Evolutionary conservation across 2,329 filamentous ascomycete species (phyloP).

Genomic region (Sporothrix luriei): DNA sequence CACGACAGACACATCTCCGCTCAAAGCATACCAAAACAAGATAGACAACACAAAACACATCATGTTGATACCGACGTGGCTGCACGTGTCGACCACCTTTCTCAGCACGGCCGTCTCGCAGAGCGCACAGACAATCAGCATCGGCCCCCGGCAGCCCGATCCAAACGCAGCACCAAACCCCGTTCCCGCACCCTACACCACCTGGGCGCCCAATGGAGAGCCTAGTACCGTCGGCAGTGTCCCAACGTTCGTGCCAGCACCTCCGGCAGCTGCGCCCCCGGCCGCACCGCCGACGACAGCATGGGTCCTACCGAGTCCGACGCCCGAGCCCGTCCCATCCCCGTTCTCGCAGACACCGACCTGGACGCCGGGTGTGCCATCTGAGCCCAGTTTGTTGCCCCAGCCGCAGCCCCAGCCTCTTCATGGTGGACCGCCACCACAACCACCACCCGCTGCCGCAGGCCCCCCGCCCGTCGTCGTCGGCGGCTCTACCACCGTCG

Average conservation of each 20-base stretch:
- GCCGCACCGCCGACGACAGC: not conserved
- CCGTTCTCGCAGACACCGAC: not conserved
- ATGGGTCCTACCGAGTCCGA: not conserved
- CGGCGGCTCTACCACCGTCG: conserved; percentile 28
- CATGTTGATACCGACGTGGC: conserved; percentile 17
- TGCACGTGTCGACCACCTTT: conserved; percentile 1
- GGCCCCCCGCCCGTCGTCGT: conserved; percentile 26
- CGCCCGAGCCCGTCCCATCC: not conserved
- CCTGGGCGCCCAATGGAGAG: conserved; percentile 18
- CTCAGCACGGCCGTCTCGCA: not conserved
- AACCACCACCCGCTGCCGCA: too few species aligned
- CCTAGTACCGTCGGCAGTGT: not conserved
- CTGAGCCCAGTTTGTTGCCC: not conserved
- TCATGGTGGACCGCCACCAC: not conserved
- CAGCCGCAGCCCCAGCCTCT: not conserved
- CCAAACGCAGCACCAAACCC: not conserved
- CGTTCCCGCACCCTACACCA: not conserved
- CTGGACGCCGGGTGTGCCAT: not conserved
- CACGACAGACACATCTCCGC: not conserved
- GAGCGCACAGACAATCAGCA: not conserved
- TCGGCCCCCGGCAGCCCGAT: not conserved
- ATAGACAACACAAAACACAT: too few species aligned
- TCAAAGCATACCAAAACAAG: not conserved
- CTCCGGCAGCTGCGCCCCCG: not conserved
- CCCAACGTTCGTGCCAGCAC: not conserved